Evolutionary conservation across 352 stramenopile genomes (phyloP).

Genomic region (Phytophthora niederhauseri): DNA sequence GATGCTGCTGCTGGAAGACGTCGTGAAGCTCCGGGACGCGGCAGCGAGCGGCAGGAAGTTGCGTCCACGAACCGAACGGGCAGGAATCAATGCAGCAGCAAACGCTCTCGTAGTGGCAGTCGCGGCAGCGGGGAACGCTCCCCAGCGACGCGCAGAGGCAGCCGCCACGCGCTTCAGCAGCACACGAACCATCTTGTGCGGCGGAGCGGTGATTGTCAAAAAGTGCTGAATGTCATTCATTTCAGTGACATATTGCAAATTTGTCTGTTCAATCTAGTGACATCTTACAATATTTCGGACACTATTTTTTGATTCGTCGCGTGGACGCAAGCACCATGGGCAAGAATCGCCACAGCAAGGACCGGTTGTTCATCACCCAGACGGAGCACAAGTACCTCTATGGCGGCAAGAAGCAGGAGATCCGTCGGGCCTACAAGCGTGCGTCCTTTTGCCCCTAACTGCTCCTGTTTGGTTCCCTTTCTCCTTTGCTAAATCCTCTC

Average conservation of each 20-base stretch:
- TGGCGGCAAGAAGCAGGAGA: slow-evolving; percentile 91
- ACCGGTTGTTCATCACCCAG: slow-evolving; percentile 90
- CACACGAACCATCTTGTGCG: slow-evolving; percentile 19
- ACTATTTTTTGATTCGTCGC: not conserved
- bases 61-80: not conserved
- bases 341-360: slow-evolving; percentile 93
- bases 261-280: too few species aligned
- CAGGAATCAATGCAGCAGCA: not conserved
- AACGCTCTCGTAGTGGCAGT: not conserved
- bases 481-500: not conserved
- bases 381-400: slow-evolving; percentile 95
- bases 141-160: slow-evolving; percentile 19
- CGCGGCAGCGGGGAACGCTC: not conserved
- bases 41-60: slow-evolving; percentile 11
- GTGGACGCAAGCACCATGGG: slow-evolving; percentile 54
- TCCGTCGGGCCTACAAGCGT: slow-evolving; percentile 81
- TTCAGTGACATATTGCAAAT: too few species aligned
- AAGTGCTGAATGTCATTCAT: too few species aligned
- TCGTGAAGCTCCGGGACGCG: slow-evolving; percentile 21
- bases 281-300: too few species aligned
- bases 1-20: slow-evolving; percentile 17
- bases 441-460: slow-evolving; percentile 6
- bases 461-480: not conserved
- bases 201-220: slow-evolving; percentile 6
- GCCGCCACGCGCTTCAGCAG: slow-evolving; percentile 20